Evolutionary conservation across 306 rosid species (phyloP).

Genomic region (Quercus wislizeni): DNA sequence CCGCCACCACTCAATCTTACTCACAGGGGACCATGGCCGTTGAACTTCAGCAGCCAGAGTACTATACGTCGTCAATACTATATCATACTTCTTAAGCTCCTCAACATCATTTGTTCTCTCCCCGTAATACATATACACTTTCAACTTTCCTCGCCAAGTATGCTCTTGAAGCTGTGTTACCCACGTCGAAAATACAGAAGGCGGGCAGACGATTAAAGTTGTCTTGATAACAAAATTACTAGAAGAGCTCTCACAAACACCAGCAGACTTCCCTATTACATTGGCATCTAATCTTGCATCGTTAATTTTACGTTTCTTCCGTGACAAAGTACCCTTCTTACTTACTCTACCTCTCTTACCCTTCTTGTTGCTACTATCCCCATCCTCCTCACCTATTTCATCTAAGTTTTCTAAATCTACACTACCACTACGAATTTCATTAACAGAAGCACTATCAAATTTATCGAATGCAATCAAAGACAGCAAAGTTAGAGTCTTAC

Average conservation of each 20-base stretch:
- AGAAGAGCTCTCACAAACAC: slow-evolving; percentile 8
- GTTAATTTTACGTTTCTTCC: slow-evolving; percentile 31
- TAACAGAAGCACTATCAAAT: slow-evolving; percentile 1
- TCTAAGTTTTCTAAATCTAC: slow-evolving; percentile 18
- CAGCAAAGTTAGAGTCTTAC: slow-evolving; percentile 74
- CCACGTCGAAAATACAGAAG: slow-evolving; percentile 78
- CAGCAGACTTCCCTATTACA: slow-evolving; percentile 14
- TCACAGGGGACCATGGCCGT: slow-evolving; percentile 24
- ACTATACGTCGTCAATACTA: slow-evolving; percentile 74
- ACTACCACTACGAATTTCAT: background rate
- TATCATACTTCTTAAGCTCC: slow-evolving; percentile 56
- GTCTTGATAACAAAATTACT: slow-evolving; percentile 20
- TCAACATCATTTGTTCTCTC: slow-evolving; percentile 49
- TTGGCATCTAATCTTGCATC: background rate
- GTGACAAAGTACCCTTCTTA: slow-evolving; percentile 14
- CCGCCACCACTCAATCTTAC: slow-evolving; percentile 64
- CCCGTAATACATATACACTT: slow-evolving; percentile 66
- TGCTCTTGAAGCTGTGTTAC: slow-evolving; percentile 60
- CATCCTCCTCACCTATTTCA: slow-evolving; percentile 23
- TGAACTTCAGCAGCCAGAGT: slow-evolving; percentile 43
- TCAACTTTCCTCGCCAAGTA: slow-evolving; percentile 47
- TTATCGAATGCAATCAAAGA: slow-evolving; percentile 65
- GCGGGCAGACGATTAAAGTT: slow-evolving; percentile 77
- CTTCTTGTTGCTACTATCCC: slow-evolving; percentile 25
- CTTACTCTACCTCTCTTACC: slow-evolving; percentile 32